Evolutionary conservation across 257 asterid genomes (phyloP).

Genomic region (Fraxinus anomala): DNA sequence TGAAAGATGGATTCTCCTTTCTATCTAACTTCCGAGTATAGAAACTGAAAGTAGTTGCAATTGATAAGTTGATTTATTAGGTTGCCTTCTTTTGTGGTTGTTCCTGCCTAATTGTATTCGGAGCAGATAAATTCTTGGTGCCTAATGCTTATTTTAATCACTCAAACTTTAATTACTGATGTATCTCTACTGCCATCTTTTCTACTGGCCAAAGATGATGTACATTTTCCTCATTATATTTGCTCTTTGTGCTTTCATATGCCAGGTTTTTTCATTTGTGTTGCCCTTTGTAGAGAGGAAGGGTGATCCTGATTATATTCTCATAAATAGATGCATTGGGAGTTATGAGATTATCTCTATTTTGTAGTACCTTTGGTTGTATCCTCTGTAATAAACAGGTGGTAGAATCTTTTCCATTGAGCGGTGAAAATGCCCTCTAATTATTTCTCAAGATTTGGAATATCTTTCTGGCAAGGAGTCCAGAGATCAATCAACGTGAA

Average conservation of each 20-base stretch:
- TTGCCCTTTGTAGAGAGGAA: slow-evolving; percentile 24
- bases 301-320: slow-evolving; percentile 23
- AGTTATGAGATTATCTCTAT: slow-evolving; percentile 66
- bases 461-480: slow-evolving; percentile 48
- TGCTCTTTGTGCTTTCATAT: slow-evolving; percentile 17
- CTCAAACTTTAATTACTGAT: not conserved
- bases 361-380: slow-evolving; percentile 38
- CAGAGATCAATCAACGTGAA: slow-evolving; percentile 44
- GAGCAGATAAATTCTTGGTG: not conserved
- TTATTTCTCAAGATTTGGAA: slow-evolving; percentile 53
- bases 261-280: slow-evolving; percentile 29
- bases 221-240: slow-evolving; percentile 2
- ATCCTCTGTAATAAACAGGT: slow-evolving; percentile 29
- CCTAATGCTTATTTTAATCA: not conserved
- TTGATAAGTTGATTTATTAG: not conserved
- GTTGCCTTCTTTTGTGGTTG: not conserved
- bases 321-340: slow-evolving; percentile 42
- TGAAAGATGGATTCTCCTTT: not conserved
- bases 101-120: not conserved
- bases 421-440: slow-evolving; percentile 70
- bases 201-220: not conserved
- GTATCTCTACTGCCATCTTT: not conserved
- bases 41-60: not conserved
- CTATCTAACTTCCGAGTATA: not conserved
- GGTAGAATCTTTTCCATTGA: slow-evolving; percentile 30